Conservation (phyloP, 495 filamentous ascomycete genomes). For the Neurospora intermedia region DNA sequence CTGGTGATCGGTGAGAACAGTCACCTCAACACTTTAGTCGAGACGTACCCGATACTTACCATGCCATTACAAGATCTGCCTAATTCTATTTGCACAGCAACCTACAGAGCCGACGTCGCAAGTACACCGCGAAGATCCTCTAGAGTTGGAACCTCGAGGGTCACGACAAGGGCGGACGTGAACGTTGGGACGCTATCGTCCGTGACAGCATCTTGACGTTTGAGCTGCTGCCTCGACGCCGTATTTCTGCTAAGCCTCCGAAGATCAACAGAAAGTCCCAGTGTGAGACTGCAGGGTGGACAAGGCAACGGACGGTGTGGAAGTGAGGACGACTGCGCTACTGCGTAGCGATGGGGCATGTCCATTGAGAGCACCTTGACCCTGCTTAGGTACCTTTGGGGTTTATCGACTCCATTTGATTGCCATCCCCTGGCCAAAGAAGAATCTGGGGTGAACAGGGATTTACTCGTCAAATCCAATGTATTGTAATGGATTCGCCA, state of each 20-base stretch:
- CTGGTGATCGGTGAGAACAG: not conserved
- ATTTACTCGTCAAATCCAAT: not conserved
- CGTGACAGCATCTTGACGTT: not conserved
- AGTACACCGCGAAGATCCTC: not conserved
- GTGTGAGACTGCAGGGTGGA: not conserved
- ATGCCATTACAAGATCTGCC: not conserved
- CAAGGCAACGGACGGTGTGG: not conserved
- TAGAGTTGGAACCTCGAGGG: not conserved
- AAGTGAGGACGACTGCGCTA: not conserved
- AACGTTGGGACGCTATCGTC: not conserved
- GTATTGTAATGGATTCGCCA: not conserved
- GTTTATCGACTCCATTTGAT: not conserved
- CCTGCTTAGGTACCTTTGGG: not conserved
- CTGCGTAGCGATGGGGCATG: not conserved
- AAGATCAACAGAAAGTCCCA: not conserved
- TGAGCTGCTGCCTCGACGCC: not conserved
- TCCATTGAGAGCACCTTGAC: not conserved
- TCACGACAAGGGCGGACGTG: not conserved
- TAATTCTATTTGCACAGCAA: not conserved
- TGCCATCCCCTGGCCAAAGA: not conserved
- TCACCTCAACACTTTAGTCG: not conserved
- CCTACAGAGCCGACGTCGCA: not conserved
- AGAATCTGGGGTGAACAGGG: conserved; percentile 22
- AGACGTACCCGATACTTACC: not conserved
- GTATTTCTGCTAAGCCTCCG: not conserved